A percentile compares a stretch with the other conserved stretches of the same genome.
Evolutionary conservation across 495 filamentous ascomycete species (phyloP).

Genomic region (Xylaria curta): DNA sequence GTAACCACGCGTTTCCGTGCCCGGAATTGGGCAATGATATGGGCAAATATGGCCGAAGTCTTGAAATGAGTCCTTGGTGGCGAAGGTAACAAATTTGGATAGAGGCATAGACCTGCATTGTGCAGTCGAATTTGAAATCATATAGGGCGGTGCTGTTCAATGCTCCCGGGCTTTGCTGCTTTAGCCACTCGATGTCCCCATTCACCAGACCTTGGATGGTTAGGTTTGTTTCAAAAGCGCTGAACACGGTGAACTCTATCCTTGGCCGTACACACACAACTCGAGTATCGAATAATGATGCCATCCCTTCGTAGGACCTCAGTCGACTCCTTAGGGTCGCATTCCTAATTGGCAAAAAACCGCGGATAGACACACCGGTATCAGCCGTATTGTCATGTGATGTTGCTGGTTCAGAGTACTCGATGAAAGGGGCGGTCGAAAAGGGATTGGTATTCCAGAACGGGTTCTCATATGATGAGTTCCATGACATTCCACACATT

Average conservation of each 20-base stretch:
- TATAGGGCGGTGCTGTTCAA: too few species aligned
- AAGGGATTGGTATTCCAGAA: background rate
- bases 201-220: too few species aligned
- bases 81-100: too few species aligned
- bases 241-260: background rate
- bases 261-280: background rate
- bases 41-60: too few species aligned
- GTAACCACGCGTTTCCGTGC: background rate
- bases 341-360: background rate
- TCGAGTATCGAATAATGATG: background rate
- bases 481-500: background rate
- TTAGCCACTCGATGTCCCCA: too few species aligned
- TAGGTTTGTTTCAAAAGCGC: too few species aligned
- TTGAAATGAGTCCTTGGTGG: too few species aligned
- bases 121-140: too few species aligned
- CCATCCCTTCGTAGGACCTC: background rate
- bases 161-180: too few species aligned
- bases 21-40: too few species aligned
- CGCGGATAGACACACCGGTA: background rate
- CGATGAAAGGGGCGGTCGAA: background rate
- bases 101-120: too few species aligned
- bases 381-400: background rate
- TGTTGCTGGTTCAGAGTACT: background rate
- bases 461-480: background rate
- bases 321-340: background rate